Evolutionary conservation across 73 alveolate genomes (phyloP).

Genomic region (Paramecium sonneborni): DNA sequence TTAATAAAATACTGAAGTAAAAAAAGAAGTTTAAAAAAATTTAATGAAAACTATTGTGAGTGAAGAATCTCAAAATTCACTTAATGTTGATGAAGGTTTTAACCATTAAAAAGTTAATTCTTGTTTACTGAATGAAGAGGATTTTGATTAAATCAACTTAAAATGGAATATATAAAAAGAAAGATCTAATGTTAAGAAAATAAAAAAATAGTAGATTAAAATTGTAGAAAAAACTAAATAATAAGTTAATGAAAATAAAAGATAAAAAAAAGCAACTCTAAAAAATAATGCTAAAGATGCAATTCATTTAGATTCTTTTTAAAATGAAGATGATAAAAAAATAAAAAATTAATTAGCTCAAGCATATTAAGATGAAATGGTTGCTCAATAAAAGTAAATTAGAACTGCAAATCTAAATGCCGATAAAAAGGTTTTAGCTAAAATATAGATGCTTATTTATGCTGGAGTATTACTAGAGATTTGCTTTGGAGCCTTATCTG

Average conservation of each 20-base stretch:
- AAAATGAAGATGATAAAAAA: background rate
- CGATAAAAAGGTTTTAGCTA: background rate
- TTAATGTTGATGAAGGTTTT: background rate
- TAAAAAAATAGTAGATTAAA: background rate
- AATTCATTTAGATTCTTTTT: background rate
- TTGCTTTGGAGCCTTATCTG: background rate
- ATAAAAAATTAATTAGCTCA: background rate
- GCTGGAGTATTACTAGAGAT: conserved; percentile 28
- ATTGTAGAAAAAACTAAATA: background rate
- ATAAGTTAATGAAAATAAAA: background rate
- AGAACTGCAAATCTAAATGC: background rate
- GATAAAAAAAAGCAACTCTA: background rate
- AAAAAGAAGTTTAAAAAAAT: background rate
- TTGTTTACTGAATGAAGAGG: background rate
- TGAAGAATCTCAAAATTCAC: background rate
- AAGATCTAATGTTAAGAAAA: background rate
- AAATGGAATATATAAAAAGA: background rate
- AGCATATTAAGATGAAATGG: conserved; percentile 14
- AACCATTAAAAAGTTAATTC: background rate
- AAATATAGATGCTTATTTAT: background rate
- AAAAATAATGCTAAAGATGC: background rate
- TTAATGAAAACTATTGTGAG: background rate
- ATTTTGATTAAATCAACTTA: background rate
- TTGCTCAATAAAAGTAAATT: background rate
- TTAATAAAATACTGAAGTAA: background rate